Conservation (phyloP, 2,329 filamentous ascomycete genomes). For the Talaromyces atroroseus region DNA sequence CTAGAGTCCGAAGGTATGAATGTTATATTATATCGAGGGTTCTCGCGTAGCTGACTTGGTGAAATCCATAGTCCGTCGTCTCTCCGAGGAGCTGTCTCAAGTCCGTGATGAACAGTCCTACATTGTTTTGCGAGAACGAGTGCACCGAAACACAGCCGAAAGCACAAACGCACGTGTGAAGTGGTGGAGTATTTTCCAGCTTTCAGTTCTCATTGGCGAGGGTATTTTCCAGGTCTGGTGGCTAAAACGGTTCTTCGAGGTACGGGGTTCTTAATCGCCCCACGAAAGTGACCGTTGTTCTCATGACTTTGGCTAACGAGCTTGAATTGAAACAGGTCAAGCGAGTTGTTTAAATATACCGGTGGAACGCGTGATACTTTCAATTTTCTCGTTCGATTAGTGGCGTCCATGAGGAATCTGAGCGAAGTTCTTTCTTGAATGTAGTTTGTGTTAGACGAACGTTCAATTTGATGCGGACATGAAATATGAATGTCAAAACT, state of each 20-base stretch:
- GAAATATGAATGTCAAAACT: neutral
- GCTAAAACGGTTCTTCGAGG: constrained; percentile 96
- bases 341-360: constrained; percentile 36
- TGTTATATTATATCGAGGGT: neutral
- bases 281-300: neutral
- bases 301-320: neutral
- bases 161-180: constrained; percentile 97
- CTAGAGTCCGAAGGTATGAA: constrained; percentile 77
- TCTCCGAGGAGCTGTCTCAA: constrained; percentile 79
- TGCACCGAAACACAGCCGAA: constrained; percentile 96
- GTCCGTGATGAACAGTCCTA: constrained; percentile 98
- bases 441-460: constrained; percentile 6
- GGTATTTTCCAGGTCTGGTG: constrained; percentile 99
- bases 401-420: constrained; percentile 3
- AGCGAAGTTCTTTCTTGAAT: neutral
- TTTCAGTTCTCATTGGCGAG: constrained; percentile 80
- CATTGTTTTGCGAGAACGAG: constrained; percentile 90
- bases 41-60: neutral
- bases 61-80: constrained; percentile 59
- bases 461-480: neutral
- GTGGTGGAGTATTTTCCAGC: constrained; percentile 99
- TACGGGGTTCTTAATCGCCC: constrained; percentile 25
- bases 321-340: constrained; percentile 35
- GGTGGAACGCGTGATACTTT: neutral
- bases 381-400: neutral